phyloP scores from a whole-genome alignment of 192 early-diverging fungal genomes.

The Backusella circina region DNA sequence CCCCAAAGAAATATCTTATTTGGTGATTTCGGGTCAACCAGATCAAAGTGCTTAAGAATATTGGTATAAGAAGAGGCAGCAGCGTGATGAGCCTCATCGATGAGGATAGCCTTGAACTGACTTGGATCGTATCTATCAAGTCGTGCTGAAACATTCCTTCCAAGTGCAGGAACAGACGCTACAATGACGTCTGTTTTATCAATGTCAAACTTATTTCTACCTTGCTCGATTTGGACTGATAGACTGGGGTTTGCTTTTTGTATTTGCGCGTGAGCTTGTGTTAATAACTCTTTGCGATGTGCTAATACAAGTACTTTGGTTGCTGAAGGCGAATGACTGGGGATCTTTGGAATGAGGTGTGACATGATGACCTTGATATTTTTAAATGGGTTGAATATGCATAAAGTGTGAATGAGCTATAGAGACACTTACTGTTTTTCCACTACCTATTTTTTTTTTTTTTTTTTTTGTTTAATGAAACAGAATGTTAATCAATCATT shows the following conservation, averaged over 20 bases:
- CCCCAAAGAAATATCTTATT: conserved; percentile 78
- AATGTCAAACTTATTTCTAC: conserved; percentile 48
- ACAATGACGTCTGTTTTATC: conserved; percentile 68
- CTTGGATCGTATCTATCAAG: conserved; percentile 65
- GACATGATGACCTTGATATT: conserved; percentile 69
- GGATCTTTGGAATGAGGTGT: conserved; percentile 71
- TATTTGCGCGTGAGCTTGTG: conserved; percentile 76
- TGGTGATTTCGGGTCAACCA: conserved; percentile 32
- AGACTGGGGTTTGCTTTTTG: conserved; percentile 47
- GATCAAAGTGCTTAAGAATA: conserved; percentile 70
- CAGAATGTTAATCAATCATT: background rate
- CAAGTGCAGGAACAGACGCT: conserved; percentile 76
- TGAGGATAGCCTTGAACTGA: conserved; percentile 84
- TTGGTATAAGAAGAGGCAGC: conserved; percentile 70
- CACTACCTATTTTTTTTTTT: conserved; percentile 71
- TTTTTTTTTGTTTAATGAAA: background rate
- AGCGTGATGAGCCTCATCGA: conserved; percentile 94
- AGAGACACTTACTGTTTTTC: conserved; percentile 69
- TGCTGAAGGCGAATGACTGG: conserved; percentile 51
- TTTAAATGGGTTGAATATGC: background rate
- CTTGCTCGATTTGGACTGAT: conserved; percentile 69
- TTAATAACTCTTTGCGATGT: conserved; percentile 84
- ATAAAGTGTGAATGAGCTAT: background rate
- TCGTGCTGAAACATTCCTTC: conserved; percentile 41
- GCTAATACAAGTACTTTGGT: conserved; percentile 83